Percentiles rank a stretch among this genome's conserved stretches.
Evolutionary conservation across 2,329 filamentous ascomycete genomes (phyloP).

Genomic region (Ilyonectria mors-panacis): DNA sequence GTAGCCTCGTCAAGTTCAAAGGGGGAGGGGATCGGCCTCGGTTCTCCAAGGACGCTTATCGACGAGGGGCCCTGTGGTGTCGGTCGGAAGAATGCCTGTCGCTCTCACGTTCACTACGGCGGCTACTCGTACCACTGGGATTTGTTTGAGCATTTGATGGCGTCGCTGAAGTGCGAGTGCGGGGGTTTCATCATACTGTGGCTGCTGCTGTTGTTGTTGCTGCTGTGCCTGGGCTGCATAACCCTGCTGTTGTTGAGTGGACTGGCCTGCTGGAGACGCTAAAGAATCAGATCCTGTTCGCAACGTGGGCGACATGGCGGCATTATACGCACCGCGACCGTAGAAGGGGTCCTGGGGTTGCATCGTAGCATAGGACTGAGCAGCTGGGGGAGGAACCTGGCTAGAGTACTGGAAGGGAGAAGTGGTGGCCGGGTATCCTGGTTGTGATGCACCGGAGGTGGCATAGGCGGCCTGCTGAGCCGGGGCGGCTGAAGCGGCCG

Average conservation of each 20-base stretch:
- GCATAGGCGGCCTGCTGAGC: constrained; percentile 53
- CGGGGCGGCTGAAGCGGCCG: constrained; percentile 49
- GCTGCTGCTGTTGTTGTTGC: constrained; percentile 41
- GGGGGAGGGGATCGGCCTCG: constrained; percentile 35
- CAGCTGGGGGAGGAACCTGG: constrained; percentile 54
- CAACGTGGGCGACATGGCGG: constrained; percentile 39
- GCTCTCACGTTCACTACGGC: constrained; percentile 60
- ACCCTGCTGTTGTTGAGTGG: constrained; percentile 47
- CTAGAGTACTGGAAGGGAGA: constrained; percentile 53
- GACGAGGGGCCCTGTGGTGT: constrained; percentile 57
- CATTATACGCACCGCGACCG: constrained; percentile 72
- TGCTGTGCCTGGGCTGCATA: constrained; percentile 58
- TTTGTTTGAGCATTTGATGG: constrained; percentile 58
- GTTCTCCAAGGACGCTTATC: constrained; percentile 49
- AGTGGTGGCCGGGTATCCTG: constrained; percentile 51
- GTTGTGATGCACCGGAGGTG: constrained; percentile 50
- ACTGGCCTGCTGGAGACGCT: constrained; percentile 67
- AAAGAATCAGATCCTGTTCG: constrained; percentile 54
- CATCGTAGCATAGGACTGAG: constrained; percentile 55
- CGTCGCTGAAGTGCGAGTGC: constrained; percentile 54
- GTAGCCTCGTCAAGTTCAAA: constrained; percentile 42
- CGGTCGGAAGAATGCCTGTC: constrained; percentile 58
- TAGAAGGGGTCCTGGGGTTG: constrained; percentile 69
- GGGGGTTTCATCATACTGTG: constrained; percentile 66
- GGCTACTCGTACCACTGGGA: constrained; percentile 54